phyloP scores from a whole-genome alignment of 371 early-diverging fungal genomes.

The Furculomyces boomerangus region DNA sequence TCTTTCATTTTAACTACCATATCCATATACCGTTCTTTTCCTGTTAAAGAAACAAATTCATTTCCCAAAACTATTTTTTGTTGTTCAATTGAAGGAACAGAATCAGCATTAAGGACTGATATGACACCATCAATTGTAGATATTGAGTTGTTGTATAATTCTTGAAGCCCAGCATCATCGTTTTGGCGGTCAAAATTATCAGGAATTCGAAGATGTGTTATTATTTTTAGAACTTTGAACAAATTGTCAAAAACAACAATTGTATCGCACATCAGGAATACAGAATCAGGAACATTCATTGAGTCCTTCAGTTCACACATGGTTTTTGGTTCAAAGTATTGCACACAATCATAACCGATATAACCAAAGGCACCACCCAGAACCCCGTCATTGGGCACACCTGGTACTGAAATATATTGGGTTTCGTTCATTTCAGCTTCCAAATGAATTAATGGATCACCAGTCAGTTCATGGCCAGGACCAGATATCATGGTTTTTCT shows the following conservation, averaged over 20 bases:
- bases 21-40: slow-evolving; percentile 67
- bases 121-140: slow-evolving; percentile 44
- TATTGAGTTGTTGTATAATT: slow-evolving; percentile 41
- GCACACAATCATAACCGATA: slow-evolving; percentile 87
- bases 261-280: slow-evolving; percentile 85
- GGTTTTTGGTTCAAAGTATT: slow-evolving; percentile 86
- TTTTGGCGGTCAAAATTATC: slow-evolving; percentile 19
- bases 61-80: slow-evolving; percentile 43
- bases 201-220: slow-evolving; percentile 68
- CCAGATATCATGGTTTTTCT: slow-evolving; percentile 68
- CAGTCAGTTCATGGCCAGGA: slow-evolving; percentile 34
- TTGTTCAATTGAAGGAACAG: slow-evolving; percentile 35
- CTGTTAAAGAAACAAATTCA: slow-evolving; percentile 59
- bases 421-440: slow-evolving; percentile 61
- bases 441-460: slow-evolving; percentile 76
- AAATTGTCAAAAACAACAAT: slow-evolving; percentile 88
- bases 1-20: slow-evolving; percentile 76
- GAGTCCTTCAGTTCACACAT: slow-evolving; percentile 59
- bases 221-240: slow-evolving; percentile 72
- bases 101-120: slow-evolving; percentile 27
- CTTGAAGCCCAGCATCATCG: slow-evolving; percentile 30
- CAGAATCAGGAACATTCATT: slow-evolving; percentile 75
- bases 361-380: slow-evolving; percentile 91
- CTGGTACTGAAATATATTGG: slow-evolving; percentile 58
- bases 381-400: slow-evolving; percentile 8